phyloP scores from a whole-genome alignment of 208 protist species.

The Phytomonas sp. region DNA sequence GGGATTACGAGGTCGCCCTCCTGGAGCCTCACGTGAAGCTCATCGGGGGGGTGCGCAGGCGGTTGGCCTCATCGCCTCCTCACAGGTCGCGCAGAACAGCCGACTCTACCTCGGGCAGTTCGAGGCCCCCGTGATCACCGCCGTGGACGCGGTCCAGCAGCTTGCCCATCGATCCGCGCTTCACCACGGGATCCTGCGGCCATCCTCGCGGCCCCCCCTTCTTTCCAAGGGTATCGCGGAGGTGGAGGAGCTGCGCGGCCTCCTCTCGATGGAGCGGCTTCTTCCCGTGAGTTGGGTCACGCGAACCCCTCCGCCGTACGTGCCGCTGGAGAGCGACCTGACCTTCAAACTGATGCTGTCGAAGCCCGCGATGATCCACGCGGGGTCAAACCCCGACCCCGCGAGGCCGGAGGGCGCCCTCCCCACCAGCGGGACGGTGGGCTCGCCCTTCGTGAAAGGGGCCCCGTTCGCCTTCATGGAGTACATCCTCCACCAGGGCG shows the following conservation, averaged over 20 bases:
- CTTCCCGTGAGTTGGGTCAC: constrained; percentile 77
- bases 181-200: constrained; percentile 44
- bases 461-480: constrained; percentile 59
- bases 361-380: constrained; percentile 40
- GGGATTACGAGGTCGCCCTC: constrained; percentile 57
- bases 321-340: constrained; percentile 75
- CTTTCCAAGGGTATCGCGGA: not conserved
- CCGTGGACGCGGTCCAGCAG: constrained; percentile 76
- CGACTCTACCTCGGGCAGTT: constrained; percentile 80
- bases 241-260: constrained; percentile 18
- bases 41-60: constrained; percentile 53
- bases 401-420: constrained; percentile 14
- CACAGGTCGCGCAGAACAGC: constrained; percentile 72
- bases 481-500: constrained; percentile 76
- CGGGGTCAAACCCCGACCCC: not conserved
- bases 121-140: constrained; percentile 72
- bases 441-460: constrained; percentile 60
- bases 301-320: constrained; percentile 72
- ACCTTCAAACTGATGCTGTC: constrained; percentile 80
- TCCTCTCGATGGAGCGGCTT: constrained; percentile 41
- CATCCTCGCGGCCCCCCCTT: constrained; percentile 6
- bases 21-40: constrained; percentile 53
- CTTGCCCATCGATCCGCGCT: constrained; percentile 58
- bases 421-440: constrained; percentile 64
- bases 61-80: constrained; percentile 61